Evolutionary conservation across 129 eudicot species (phyloP).

Genomic region (Tanacetum coccineum): DNA sequence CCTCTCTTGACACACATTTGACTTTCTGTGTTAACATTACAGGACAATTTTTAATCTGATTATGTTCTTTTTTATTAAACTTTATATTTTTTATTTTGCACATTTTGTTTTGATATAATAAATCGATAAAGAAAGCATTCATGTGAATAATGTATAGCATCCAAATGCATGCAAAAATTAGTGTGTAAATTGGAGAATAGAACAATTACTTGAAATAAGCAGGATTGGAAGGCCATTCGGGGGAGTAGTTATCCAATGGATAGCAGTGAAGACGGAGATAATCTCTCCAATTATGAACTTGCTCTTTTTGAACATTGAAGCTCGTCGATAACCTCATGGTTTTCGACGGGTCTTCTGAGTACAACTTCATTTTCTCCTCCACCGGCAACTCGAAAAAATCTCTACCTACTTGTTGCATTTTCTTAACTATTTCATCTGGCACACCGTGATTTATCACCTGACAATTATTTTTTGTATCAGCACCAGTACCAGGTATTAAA

Average conservation of each 20-base stretch:
- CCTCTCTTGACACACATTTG: too few species aligned
- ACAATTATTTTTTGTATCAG: background rate
- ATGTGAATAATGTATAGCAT: background rate
- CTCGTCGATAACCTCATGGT: slow-evolving; percentile 83
- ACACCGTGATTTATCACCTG: slow-evolving; percentile 90
- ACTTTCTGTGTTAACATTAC: too few species aligned
- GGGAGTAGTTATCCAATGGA: slow-evolving; percentile 62
- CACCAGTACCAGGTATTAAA: too few species aligned
- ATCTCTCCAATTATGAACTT: slow-evolving; percentile 88
- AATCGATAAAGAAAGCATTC: too few species aligned
- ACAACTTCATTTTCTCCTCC: slow-evolving; percentile 81
- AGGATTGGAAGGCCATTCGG: slow-evolving; percentile 89
- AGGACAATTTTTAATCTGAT: too few species aligned
- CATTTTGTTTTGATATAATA: too few species aligned
- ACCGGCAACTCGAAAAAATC: slow-evolving; percentile 71
- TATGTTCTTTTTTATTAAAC: too few species aligned
- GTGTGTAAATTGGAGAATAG: background rate
- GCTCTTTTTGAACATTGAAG: slow-evolving; percentile 70
- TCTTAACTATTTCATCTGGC: slow-evolving; percentile 40
- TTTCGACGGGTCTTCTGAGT: slow-evolving; percentile 78
- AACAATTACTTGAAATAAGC: slow-evolving; percentile 63
- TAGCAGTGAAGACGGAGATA: slow-evolving; percentile 85
- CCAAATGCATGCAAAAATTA: background rate
- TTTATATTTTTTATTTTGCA: too few species aligned
- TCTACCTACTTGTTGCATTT: slow-evolving; percentile 49